phyloP scores from a whole-genome alignment of 176 grass and related monocot genomes.

The Hyparrhenia diplandra region DNA sequence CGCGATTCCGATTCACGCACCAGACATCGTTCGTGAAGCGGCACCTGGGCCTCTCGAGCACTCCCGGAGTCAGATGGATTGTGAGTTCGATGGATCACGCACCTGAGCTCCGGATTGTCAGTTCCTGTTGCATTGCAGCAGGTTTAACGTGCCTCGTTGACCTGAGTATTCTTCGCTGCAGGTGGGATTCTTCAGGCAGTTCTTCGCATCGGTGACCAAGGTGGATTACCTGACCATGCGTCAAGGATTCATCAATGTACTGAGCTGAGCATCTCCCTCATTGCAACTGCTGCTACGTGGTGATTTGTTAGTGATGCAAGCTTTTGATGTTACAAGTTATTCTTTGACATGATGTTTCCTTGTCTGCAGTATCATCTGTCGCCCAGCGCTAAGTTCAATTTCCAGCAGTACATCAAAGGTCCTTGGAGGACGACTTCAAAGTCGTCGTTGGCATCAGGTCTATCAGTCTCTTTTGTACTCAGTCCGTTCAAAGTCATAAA shows the following conservation, averaged over 20 bases:
- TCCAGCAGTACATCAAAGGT: constrained; percentile 92
- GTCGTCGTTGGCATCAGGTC: constrained; percentile 89
- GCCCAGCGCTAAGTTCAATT: constrained; percentile 62
- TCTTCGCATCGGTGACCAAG: constrained; percentile 78
- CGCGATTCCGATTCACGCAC: constrained; percentile 72
- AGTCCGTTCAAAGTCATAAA: neutral
- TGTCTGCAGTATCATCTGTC: constrained; percentile 61
- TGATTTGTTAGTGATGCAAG: neutral
- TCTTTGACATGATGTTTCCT: neutral
- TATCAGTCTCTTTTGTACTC: neutral
- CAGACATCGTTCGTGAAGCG: constrained; percentile 76
- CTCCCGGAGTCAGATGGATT: constrained; percentile 52
- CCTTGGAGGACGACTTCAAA: constrained; percentile 90
- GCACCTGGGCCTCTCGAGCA: constrained; percentile 51
- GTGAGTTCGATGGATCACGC: constrained; percentile 11
- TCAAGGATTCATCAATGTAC: constrained; percentile 84
- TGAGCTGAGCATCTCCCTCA: neutral
- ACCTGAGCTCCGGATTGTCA: neutral
- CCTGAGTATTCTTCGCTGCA: constrained; percentile 8
- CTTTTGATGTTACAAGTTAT: neutral
- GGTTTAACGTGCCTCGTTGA: neutral
- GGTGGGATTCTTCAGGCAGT: constrained; percentile 90
- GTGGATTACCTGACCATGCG: constrained; percentile 85
- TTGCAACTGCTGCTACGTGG: neutral
- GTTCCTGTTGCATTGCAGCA: neutral